phyloP scores from a whole-genome alignment of 129 eudicot genomes.

The Flaveria sonorensis region DNA sequence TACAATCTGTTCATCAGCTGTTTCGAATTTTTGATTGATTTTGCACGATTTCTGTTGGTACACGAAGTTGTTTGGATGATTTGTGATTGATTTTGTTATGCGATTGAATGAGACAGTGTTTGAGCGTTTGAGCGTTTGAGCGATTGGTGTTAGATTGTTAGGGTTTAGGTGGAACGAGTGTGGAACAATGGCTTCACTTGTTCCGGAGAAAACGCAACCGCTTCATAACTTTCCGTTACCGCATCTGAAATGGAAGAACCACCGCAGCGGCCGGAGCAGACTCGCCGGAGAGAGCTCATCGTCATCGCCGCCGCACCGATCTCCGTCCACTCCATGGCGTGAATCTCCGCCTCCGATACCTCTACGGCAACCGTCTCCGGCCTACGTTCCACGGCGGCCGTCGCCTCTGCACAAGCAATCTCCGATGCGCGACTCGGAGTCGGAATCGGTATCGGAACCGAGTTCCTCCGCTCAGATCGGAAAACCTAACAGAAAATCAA shows the following conservation, averaged over 20 bases:
- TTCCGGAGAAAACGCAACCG: conserved; percentile 67
- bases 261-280: conserved; percentile 45
- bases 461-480: conserved; percentile 19
- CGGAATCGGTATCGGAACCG: conserved; percentile 48
- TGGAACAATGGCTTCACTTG: conserved; percentile 54
- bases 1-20: conserved; percentile 15
- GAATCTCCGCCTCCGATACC: conserved; percentile 36
- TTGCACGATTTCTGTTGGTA: not conserved
- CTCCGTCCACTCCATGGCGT: conserved; percentile 33
- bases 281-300: conserved; percentile 38
- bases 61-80: conserved; percentile 11
- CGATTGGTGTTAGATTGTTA: conserved; percentile 23
- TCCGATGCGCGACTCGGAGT: conserved; percentile 45
- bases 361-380: conserved; percentile 22
- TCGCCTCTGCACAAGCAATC: conserved; percentile 40
- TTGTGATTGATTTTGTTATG: not conserved
- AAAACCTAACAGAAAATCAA: conserved; percentile 8
- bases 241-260: conserved; percentile 67
- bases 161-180: conserved; percentile 23
- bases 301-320: conserved; percentile 40
- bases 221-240: conserved; percentile 73
- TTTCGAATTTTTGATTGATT: not conserved
- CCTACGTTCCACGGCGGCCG: conserved; percentile 34
- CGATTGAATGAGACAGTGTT: conserved; percentile 19
- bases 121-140: conserved; percentile 23